phyloP scores from a whole-genome alignment of 257 asterid genomes.

The Catharanthus roseus region DNA sequence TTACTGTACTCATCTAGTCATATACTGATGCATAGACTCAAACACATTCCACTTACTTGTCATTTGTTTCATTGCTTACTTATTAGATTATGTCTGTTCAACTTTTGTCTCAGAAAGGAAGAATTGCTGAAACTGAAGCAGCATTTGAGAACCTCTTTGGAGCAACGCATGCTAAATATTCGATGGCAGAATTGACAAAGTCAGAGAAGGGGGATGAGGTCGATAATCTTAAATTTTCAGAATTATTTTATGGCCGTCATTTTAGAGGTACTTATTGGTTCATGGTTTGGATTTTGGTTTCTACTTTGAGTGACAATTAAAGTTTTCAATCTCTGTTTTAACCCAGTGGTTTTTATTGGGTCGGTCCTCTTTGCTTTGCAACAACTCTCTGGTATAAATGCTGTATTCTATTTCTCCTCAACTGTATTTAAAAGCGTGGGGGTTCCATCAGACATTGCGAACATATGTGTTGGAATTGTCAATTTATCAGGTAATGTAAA shows the following conservation, averaged over 20 bases:
- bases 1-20: background rate
- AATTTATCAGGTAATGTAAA: slow-evolving; percentile 59
- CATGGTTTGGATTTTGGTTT: slow-evolving; percentile 9
- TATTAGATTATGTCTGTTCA: background rate
- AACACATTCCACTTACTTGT: background rate
- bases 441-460: slow-evolving; percentile 78
- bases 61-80: background rate
- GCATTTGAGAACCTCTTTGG: slow-evolving; percentile 79
- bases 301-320: slow-evolving; percentile 1
- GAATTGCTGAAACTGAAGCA: slow-evolving; percentile 67
- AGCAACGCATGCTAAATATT: slow-evolving; percentile 61
- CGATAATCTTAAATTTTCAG: slow-evolving; percentile 53
- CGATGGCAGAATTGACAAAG: slow-evolving; percentile 70
- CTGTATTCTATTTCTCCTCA: slow-evolving; percentile 95
- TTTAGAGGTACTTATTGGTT: slow-evolving; percentile 42
- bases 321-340: slow-evolving; percentile 14
- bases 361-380: slow-evolving; percentile 73
- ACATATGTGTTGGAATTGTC: slow-evolving; percentile 70
- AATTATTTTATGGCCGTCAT: slow-evolving; percentile 63
- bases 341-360: slow-evolving; percentile 78
- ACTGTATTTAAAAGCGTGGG: slow-evolving; percentile 85
- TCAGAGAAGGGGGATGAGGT: slow-evolving; percentile 65
- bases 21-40: background rate
- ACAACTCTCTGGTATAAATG: slow-evolving; percentile 94
- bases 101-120: slow-evolving; percentile 55